A percentile compares a stretch with the other conserved stretches of the same genome.
Conservation (phyloP, 257 asterid species). For the Solanum virginianum region DNA sequence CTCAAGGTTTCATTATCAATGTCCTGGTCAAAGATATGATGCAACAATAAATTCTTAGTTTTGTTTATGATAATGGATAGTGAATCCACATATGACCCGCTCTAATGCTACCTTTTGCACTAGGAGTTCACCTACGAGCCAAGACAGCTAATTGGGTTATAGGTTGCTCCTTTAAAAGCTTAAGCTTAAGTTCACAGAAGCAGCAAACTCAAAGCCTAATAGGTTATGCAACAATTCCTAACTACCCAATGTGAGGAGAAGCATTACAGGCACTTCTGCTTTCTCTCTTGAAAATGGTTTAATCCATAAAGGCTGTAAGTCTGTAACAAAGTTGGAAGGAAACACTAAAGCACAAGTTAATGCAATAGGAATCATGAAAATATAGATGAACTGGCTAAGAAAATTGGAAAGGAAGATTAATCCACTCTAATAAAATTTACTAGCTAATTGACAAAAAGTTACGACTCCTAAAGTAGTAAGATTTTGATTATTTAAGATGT, state of each 20-base stretch:
- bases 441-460: not conserved
- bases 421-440: not conserved
- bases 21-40: not conserved
- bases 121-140: not conserved
- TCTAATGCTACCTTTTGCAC: not conserved
- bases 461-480: not conserved
- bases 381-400: not conserved
- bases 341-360: not conserved
- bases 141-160: not conserved
- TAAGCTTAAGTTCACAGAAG: not conserved
- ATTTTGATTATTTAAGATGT: not conserved
- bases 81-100: not conserved
- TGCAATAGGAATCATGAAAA: not conserved
- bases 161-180: not conserved
- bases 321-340: not conserved
- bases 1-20: not conserved
- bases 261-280: not conserved
- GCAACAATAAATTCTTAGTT: not conserved
- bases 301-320: not conserved
- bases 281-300: not conserved
- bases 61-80: not conserved
- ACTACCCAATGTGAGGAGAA: not conserved
- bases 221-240: not conserved
- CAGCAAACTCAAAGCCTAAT: not conserved
- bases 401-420: not conserved